phyloP scores from a whole-genome alignment of 176 grass and related monocot species.

The Themeda triandra region DNA sequence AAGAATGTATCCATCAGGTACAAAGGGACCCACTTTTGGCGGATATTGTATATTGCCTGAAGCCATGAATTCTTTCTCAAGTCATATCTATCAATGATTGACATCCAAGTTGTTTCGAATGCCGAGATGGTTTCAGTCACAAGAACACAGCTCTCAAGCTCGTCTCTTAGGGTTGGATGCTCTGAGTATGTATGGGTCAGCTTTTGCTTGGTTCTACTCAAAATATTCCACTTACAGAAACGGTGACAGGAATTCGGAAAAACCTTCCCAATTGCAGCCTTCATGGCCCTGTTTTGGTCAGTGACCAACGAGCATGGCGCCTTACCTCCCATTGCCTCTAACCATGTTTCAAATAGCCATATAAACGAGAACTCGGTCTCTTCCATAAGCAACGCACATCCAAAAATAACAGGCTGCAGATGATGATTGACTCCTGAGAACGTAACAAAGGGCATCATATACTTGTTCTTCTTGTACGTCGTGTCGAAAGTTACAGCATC shows the following conservation, averaged over 20 bases:
- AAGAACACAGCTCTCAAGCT: slow-evolving; percentile 78
- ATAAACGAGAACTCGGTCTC: slow-evolving; percentile 78
- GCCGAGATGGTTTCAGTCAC: slow-evolving; percentile 54
- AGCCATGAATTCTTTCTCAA: slow-evolving; percentile 89
- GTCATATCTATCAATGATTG: slow-evolving; percentile 78
- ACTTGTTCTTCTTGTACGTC: slow-evolving; percentile 85
- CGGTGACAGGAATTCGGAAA: slow-evolving; percentile 71
- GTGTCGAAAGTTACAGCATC: slow-evolving; percentile 85
- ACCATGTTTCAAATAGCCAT: slow-evolving; percentile 91
- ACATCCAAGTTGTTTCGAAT: slow-evolving; percentile 74
- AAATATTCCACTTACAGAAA: slow-evolving; percentile 88
- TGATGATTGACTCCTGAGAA: slow-evolving; percentile 94
- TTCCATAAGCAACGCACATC: slow-evolving; percentile 78
- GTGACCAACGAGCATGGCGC: slow-evolving; percentile 68
- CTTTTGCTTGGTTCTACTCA: slow-evolving; percentile 78
- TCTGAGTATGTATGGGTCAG: slow-evolving; percentile 63
- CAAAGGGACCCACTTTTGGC: slow-evolving; percentile 78
- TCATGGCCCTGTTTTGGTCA: slow-evolving; percentile 78
- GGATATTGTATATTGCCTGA: slow-evolving; percentile 78
- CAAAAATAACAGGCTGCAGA: slow-evolving; percentile 77
- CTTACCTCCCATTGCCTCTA: slow-evolving; percentile 65
- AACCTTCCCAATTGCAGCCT: slow-evolving; percentile 65
- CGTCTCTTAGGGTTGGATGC: slow-evolving; percentile 60
- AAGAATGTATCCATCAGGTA: slow-evolving; percentile 79
- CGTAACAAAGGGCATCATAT: slow-evolving; percentile 83